Evolutionary conservation across 345 rosid species (phyloP).

Genomic region (Psidium guajava): DNA sequence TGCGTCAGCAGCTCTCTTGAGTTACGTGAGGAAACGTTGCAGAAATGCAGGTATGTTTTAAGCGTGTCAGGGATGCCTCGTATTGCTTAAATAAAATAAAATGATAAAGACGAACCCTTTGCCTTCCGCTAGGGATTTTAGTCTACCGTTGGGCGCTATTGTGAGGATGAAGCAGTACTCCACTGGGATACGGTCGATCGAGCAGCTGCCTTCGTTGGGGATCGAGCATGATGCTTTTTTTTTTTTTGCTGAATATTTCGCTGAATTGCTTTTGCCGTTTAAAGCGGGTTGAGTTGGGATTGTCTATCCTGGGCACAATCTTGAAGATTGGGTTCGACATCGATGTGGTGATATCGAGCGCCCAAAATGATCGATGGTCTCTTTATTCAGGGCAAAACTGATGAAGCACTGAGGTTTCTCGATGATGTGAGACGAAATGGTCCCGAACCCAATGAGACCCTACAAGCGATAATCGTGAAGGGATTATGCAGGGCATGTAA

Average conservation of each 20-base stretch:
- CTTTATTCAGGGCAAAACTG: not conserved
- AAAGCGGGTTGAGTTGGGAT: not conserved
- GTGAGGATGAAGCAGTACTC: not conserved
- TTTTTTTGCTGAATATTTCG: not conserved
- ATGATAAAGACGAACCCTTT: not conserved
- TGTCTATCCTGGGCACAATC: not conserved
- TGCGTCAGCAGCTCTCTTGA: too few relatives aligned
- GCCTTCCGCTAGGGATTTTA: not conserved
- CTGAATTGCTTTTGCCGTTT: not conserved
- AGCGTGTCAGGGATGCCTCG: not conserved
- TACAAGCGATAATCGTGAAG: not conserved
- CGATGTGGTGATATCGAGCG: not conserved
- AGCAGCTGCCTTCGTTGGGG: not conserved
- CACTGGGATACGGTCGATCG: not conserved
- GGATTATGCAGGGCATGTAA: not conserved
- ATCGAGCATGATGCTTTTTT: not conserved
- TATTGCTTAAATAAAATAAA: not conserved
- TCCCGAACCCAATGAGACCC: not conserved
- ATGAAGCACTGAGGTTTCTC: not conserved
- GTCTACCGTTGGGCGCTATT: not conserved
- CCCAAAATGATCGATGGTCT: not conserved
- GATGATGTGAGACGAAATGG: not conserved
- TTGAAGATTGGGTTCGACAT: not conserved
- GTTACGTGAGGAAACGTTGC: not conserved
- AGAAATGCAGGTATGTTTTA: not conserved